phyloP scores from a whole-genome alignment of 176 grass and related monocot species.

The Triticum monococcum region DNA sequence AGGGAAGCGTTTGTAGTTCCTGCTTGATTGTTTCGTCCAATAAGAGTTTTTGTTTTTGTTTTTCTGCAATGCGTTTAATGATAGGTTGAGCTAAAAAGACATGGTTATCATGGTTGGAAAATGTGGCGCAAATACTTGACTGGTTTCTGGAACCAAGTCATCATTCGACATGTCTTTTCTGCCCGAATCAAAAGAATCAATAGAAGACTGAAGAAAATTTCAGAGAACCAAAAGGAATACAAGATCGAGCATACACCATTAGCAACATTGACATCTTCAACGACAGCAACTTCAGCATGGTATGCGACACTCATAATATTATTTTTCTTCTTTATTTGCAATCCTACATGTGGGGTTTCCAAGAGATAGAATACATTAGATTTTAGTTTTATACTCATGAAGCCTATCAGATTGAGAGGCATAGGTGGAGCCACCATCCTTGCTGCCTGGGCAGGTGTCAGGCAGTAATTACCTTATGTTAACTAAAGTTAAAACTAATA shows the following conservation, averaged over 20 bases:
- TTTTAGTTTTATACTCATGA: too few relatives aligned
- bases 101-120: not conserved
- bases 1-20: too few relatives aligned
- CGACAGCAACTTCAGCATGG: not conserved
- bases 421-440: too few relatives aligned
- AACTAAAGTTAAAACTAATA: too few relatives aligned
- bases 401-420: too few relatives aligned
- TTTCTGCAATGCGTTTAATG: not conserved
- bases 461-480: too few relatives aligned
- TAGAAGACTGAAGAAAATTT: not conserved
- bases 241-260: not conserved
- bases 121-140: not conserved
- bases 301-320: not conserved
- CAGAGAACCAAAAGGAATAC: not conserved
- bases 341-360: too few relatives aligned
- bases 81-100: not conserved
- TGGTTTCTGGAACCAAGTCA: not conserved
- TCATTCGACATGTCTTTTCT: not conserved
- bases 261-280: not conserved
- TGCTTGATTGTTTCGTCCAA: too few relatives aligned
- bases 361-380: too few relatives aligned
- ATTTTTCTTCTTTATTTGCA: too few relatives aligned
- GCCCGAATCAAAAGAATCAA: not conserved
- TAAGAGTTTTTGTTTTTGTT: too few relatives aligned
- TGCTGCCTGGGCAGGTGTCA: too few relatives aligned